phyloP scores from a whole-genome alignment of 129 eudicot genomes.

The Silybum marianum region DNA sequence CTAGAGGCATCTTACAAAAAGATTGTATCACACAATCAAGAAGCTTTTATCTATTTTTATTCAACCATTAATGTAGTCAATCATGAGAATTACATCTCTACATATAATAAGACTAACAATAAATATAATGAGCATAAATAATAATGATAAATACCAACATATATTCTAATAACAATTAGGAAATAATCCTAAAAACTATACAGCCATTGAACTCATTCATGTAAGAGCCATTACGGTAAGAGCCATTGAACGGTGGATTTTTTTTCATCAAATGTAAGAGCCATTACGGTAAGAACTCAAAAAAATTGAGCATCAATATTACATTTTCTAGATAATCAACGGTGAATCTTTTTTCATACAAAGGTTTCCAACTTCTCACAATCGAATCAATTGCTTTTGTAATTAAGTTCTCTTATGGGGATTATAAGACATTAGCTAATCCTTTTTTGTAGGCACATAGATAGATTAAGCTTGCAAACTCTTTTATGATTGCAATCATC shows the following conservation, averaged over 20 bases:
- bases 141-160: neutral
- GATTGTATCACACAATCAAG: neutral
- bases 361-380: neutral
- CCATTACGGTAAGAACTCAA: constrained; percentile 68
- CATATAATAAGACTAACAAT: neutral
- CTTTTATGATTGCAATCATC: neutral
- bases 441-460: neutral
- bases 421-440: neutral
- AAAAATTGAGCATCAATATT: constrained; percentile 35
- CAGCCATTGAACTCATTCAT: no score
- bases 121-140: neutral
- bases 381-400: neutral
- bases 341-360: neutral
- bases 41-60: neutral
- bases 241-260: no score
- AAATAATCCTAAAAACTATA: neutral
- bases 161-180: neutral
- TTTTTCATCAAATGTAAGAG: no score
- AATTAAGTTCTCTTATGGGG: neutral
- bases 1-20: neutral
- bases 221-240: no score
- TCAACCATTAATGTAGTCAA: neutral
- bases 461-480: neutral
- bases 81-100: neutral
- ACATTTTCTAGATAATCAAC: neutral